Evolutionary conservation across 345 rosid genomes (phyloP).

Genomic region (Lepidium didymum): DNA sequence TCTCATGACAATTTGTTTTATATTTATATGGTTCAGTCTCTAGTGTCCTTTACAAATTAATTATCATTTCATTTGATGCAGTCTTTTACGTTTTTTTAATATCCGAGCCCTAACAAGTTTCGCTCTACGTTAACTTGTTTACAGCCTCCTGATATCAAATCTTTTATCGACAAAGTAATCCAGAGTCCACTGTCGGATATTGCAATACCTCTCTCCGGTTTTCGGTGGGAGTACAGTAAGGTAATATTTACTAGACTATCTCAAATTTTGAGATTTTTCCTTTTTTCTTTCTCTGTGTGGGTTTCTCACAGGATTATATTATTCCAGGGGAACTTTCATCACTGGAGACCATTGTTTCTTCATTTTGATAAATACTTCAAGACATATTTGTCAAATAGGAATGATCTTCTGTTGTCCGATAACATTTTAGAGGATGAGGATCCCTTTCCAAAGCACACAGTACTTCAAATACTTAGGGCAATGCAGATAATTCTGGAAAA

Average conservation of each 20-base stretch:
- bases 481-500: slow-evolving; percentile 91
- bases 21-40: neutral
- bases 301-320: slow-evolving; percentile 25
- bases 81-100: neutral
- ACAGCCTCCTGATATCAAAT: slow-evolving; percentile 90
- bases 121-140: neutral
- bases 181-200: slow-evolving; percentile 95
- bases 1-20: neutral
- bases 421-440: slow-evolving; percentile 54
- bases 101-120: neutral
- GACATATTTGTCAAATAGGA: slow-evolving; percentile 71
- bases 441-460: slow-evolving; percentile 75
- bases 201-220: slow-evolving; percentile 95
- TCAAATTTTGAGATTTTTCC: neutral
- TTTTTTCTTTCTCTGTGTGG: neutral
- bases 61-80: neutral
- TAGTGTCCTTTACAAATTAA: neutral
- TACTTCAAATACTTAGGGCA: slow-evolving; percentile 79
- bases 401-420: slow-evolving; percentile 76
- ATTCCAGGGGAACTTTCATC: slow-evolving; percentile 89
- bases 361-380: slow-evolving; percentile 92
- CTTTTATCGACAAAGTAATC: slow-evolving; percentile 86
- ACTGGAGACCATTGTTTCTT: slow-evolving; percentile 91
- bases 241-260: slow-evolving; percentile 27
- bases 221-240: slow-evolving; percentile 87